phyloP scores from a whole-genome alignment of 1,139 yeast species.

The Kodamaea plutei region DNA sequence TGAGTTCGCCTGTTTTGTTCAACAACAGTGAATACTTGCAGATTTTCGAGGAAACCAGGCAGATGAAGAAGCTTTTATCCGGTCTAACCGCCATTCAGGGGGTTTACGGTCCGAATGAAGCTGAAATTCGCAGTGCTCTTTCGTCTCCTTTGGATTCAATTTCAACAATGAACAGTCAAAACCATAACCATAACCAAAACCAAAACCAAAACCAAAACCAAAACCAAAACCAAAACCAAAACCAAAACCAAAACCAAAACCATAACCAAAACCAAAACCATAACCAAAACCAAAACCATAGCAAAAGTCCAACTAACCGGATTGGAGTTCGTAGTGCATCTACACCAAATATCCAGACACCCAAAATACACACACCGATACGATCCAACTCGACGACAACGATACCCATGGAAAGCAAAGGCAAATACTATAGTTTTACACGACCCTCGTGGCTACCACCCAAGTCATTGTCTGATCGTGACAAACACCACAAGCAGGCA shows the following conservation, averaged over 20 bases:
- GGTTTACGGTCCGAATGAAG: background rate
- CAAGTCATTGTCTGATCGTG: slow-evolving; percentile 50
- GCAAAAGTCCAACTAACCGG: no score
- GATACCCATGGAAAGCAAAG: slow-evolving; percentile 8
- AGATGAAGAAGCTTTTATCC: slow-evolving; percentile 29
- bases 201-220: no score
- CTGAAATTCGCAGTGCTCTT: background rate
- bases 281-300: no score
- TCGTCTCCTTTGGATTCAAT: background rate
- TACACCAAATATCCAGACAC: slow-evolving; percentile 6
- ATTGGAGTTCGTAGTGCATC: slow-evolving; percentile 9
- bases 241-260: background rate
- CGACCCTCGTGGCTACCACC: slow-evolving; percentile 71
- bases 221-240: no score
- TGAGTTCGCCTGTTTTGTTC: slow-evolving; percentile 15
- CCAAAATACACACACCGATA: slow-evolving; percentile 1
- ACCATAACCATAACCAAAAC: no score
- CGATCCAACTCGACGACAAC: slow-evolving; percentile 7
- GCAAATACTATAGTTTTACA: slow-evolving; percentile 39
- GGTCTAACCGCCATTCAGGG: slow-evolving; percentile 17
- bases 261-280: background rate
- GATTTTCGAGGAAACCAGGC: slow-evolving; percentile 34
- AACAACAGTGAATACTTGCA: slow-evolving; percentile 32
- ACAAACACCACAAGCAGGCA: slow-evolving; percentile 54
- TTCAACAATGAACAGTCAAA: no score